These are phyloP conservation scores for Aspergillus diversus DNA, from an alignment of 495 filamentous ascomycete species.

Conservation along the genomic window DNA sequence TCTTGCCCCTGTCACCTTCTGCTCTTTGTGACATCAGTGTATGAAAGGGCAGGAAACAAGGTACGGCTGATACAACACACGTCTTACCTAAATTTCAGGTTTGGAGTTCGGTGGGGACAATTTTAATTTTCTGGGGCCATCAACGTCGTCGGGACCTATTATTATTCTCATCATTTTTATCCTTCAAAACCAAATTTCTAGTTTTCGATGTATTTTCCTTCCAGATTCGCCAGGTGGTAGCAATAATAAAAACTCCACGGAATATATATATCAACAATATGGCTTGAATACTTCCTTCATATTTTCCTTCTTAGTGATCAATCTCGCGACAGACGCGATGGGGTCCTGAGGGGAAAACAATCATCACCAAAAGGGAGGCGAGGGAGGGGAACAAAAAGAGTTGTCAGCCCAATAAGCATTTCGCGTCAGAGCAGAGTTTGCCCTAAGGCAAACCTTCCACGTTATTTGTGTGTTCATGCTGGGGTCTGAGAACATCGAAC, in stretches of 20 bases:
- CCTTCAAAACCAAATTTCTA: too few species aligned
- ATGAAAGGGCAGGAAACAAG: background rate
- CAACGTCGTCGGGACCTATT: background rate
- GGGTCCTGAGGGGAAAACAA: background rate
- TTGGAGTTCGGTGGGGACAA: conserved; percentile 4
- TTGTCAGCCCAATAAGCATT: background rate
- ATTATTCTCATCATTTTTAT: too few species aligned
- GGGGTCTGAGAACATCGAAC: conserved; percentile 1
- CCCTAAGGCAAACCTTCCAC: background rate
- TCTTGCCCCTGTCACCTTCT: background rate
- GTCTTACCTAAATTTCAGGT: conserved; percentile 10
- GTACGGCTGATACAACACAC: conserved; percentile 16
- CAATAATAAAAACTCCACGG: too few species aligned
- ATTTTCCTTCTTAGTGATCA: too few species aligned
- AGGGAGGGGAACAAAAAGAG: background rate
- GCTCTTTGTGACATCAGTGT: conserved; percentile 2
- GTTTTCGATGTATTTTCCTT: too few species aligned
- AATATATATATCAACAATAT: too few species aligned
- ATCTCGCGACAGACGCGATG: too few species aligned
- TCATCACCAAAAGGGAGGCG: background rate
- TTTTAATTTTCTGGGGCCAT: background rate
- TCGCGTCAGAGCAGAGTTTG: conserved; percentile 4
- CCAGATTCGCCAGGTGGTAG: too few species aligned
- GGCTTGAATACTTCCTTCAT: too few species aligned
- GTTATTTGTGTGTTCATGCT: background rate